These are phyloP conservation scores for Pichia gijzeniarum DNA, from an alignment of 805 yeast genomes.

Conservation along the genomic window DNA sequence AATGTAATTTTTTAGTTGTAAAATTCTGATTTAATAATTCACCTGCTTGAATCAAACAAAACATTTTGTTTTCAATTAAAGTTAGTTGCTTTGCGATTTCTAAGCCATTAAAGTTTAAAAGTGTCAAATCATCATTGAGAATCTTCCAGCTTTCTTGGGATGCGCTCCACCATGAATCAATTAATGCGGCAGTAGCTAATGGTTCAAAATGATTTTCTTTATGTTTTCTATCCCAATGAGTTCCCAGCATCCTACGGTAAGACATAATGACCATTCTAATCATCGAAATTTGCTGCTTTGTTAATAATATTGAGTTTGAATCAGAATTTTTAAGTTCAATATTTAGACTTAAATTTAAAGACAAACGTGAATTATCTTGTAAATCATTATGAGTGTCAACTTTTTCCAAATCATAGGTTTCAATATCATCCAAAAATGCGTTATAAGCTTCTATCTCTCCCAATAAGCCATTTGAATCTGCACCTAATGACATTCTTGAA, in stretches of 20 bases:
- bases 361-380: slow-evolving; percentile 16
- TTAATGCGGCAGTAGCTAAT: slow-evolving; percentile 30
- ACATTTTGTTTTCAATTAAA: slow-evolving; percentile 60
- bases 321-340: slow-evolving; percentile 25
- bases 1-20: slow-evolving; percentile 50
- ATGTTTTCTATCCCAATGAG: slow-evolving; percentile 34
- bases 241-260: slow-evolving; percentile 47
- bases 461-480: slow-evolving; percentile 17
- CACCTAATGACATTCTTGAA: slow-evolving; percentile 19
- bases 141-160: slow-evolving; percentile 55
- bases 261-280: slow-evolving; percentile 46
- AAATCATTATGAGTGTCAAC: slow-evolving; percentile 11
- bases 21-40: slow-evolving; percentile 64
- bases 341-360: slow-evolving; percentile 24
- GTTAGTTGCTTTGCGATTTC: slow-evolving; percentile 77
- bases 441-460: slow-evolving; percentile 28
- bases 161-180: slow-evolving; percentile 43
- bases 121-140: slow-evolving; percentile 44
- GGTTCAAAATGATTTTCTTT: slow-evolving; percentile 21
- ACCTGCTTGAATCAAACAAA: slow-evolving; percentile 54
- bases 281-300: slow-evolving; percentile 34
- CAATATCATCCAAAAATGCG: slow-evolving; percentile 30
- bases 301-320: slow-evolving; percentile 23
- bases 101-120: slow-evolving; percentile 57
- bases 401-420: slow-evolving; percentile 26